phyloP scores from a whole-genome alignment of 2,329 filamentous ascomycete genomes.

The Aspergillus sp. region DNA sequence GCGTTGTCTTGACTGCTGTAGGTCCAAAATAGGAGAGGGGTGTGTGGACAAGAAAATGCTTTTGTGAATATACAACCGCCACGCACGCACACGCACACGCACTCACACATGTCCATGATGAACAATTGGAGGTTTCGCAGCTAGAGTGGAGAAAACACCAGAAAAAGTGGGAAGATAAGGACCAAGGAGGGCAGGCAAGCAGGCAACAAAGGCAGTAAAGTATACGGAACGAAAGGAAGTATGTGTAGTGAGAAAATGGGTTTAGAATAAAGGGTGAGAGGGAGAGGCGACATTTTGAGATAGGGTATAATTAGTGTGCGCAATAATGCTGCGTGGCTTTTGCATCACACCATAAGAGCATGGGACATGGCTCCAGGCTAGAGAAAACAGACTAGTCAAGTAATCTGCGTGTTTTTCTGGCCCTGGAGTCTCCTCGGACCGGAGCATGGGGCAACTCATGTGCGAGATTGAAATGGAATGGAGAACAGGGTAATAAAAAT shows the following conservation, averaged over 20 bases:
- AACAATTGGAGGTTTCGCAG: not conserved
- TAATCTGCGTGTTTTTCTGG: not conserved
- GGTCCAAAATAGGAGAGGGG: not conserved
- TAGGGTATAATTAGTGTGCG: not conserved
- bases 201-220: not conserved
- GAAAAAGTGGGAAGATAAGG: not conserved
- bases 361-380: not conserved
- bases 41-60: not conserved
- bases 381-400: not conserved
- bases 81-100: not conserved
- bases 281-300: not conserved
- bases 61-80: not conserved
- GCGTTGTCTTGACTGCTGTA: not conserved
- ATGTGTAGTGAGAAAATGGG: not conserved
- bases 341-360: not conserved
- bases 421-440: not conserved
- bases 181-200: not conserved
- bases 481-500: not conserved
- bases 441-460: not conserved
- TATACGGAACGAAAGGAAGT: not conserved
- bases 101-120: not conserved
- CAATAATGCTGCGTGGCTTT: not conserved
- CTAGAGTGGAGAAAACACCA: not conserved
- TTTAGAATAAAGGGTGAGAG: not conserved
- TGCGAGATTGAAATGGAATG: not conserved